Evolutionary conservation across 108 stramenopile species (phyloP), one percentile per base, ranked within the genome.

Genomic region (Cyclotella distinguenda): DNA sequence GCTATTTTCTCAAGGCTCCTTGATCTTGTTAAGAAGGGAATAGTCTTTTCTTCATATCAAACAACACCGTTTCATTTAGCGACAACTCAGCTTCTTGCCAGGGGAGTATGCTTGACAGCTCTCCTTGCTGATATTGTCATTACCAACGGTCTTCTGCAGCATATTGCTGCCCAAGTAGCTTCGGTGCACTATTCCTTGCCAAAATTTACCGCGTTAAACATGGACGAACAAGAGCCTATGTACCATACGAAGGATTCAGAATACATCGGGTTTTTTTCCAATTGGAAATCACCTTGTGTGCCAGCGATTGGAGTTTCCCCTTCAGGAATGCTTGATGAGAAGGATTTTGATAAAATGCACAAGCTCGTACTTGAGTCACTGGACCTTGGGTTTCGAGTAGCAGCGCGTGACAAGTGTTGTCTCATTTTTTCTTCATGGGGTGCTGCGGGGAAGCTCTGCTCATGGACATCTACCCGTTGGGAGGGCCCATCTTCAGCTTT

Each of bases 371-470:
- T 78, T 26, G 30, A 12, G 16, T 63, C 68, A 8, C 81, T 93
- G 23, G 44, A 57, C 1, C 16, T 84, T 28, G 87, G 86, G 2
- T 83, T 89, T 39, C 36, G 55, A 30, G 66, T 80, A 33, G 79
- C 85, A 7, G 23, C 42, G 21, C 35, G 59, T 1, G 91, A 93
- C 69, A 57, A 68, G 26, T 76, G 86, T 31, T 74, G 86, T 52
- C 61, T 93, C 32, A 48, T 93, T 28, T 86, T 85, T 62, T 76
- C 88, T 8, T 68, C 88, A 12, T 93, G 91, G 91, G 88, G 85
- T 67, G 80, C 82, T 2, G 52, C 83, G 0, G 84, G 75, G 11
- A 84, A 88, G 47, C 45, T 80, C 11, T 19, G 55, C 46, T 67
- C 64, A 19, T 78, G 70, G 70, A 66, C 32, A 1, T 26, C 77